These are phyloP conservation scores for Didymella sp. DNA, from an alignment of 2,329 filamentous ascomycete genomes.

Conservation along the genomic window DNA sequence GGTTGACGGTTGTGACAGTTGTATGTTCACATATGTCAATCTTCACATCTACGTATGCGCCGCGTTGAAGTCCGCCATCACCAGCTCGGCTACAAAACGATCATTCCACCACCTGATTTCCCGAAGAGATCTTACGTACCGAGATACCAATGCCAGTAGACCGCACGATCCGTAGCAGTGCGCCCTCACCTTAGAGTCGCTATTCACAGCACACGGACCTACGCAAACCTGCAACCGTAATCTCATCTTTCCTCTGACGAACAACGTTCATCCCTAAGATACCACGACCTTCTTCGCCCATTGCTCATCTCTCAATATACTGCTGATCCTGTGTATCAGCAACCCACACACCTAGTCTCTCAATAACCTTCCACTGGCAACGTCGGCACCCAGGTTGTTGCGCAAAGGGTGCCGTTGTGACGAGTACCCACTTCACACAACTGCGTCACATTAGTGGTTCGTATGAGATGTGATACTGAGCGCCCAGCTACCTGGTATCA, in stretches of 20 bases:
- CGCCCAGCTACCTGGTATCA: background rate
- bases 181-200: background rate
- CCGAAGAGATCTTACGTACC: too few species aligned
- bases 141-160: background rate
- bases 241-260: background rate
- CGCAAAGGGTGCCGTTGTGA: background rate
- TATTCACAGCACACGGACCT: background rate
- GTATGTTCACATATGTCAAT: background rate
- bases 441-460: background rate
- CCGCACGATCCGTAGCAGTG: background rate
- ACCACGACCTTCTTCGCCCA: background rate
- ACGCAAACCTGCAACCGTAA: background rate
- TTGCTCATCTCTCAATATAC: background rate
- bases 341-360: background rate
- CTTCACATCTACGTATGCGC: too few species aligned
- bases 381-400: background rate
- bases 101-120: background rate
- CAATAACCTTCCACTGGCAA: background rate
- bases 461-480: background rate
- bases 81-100: background rate
- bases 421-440: background rate
- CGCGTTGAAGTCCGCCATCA: background rate
- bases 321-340: background rate
- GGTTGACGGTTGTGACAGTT: too few species aligned
- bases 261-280: background rate